Evolutionary conservation across 1,284 basidiomycete species (phyloP), one percentile per base, ranked within the genome.

Genomic region (Xanthoconium separans): DNA sequence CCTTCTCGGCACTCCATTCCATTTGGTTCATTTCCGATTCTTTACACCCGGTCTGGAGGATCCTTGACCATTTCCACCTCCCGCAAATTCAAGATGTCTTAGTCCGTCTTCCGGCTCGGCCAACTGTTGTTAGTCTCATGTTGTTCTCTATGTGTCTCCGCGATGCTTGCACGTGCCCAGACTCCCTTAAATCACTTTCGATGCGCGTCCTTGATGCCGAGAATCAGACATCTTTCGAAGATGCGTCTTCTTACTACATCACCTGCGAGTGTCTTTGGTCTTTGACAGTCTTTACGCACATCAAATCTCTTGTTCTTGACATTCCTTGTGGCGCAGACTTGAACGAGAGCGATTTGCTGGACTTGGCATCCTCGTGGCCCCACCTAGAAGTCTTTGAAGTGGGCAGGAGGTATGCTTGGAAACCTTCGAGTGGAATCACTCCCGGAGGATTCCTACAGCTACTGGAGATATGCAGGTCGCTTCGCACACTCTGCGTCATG

Each of bases 361-460:
- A 15, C n/a, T 51, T 64, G 24, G 57, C 47, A 34, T 60, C 61
- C 9, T 62, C 51, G 6, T 64, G 62, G 61, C 54, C 62, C 1
- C 44, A n/a, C 13, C 16, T 64, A 36, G 49, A 53, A 36, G 4
- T 0, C 3, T 48, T 62, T 4, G 13, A 39, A 5, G 34, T 61
- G n/a, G 37, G 31, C 8, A 1, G 10, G 2, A 1, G 42, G 2
- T 16, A n/a, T n/a, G 50, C 46, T 27, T 61, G 55, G 48, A 37
- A 45, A 2, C 1, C 27, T 22, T 56, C 51, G 3, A 59, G 60
- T 3, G 48, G 24, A 2, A 47, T 64, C 47, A 62, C 56, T 16
- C 62, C 47, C 0, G 11, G 6, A 5, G 60, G 58, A 13, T 62
- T 62, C 15, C 9, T 62, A 16, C 48, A 44, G 20, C 50, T 62